Evolutionary conservation across 1,139 yeast species (phyloP).

Genomic region (Saccharomyces hybrid): DNA sequence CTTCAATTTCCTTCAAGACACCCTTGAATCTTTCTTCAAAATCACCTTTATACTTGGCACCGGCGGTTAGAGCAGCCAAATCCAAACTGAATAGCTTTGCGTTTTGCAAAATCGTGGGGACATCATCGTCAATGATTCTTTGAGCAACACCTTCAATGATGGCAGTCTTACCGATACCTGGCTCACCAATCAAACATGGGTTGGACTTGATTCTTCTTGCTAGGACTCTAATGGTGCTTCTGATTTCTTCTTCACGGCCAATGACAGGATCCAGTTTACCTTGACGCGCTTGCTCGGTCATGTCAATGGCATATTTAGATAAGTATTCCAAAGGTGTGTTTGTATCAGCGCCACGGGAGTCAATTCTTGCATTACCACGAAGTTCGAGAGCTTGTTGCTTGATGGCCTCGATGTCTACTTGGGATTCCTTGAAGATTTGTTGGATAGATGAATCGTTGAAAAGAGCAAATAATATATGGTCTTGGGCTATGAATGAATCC

Average conservation of each 20-base stretch:
- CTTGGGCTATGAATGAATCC: conserved; percentile 88
- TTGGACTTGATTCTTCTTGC: conserved; percentile 95
- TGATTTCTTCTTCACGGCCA: conserved; percentile 96
- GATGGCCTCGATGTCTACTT: conserved; percentile 60
- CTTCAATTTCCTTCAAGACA: conserved; percentile 86
- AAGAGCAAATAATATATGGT: conserved; percentile 79
- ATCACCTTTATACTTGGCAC: conserved; percentile 97
- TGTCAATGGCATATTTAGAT: conserved; percentile 81
- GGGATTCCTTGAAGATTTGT: conserved; percentile 65
- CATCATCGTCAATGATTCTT: conserved; percentile 90
- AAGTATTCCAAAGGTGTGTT: conserved; percentile 77
- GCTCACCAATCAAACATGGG: conserved; percentile 94
- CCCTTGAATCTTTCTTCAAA: conserved; percentile 97
- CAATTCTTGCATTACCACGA: conserved; percentile 88
- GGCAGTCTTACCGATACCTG: conserved; percentile 98
- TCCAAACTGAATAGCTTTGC: conserved; percentile 81
- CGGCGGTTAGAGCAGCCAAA: conserved; percentile 93
- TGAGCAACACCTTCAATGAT: conserved; percentile 98
- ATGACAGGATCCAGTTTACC: conserved; percentile 97
- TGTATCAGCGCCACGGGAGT: conserved; percentile 89
- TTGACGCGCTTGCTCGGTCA: conserved; percentile 86
- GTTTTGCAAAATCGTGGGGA: conserved; percentile 76
- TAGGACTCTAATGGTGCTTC: conserved; percentile 86
- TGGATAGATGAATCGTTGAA: conserved; percentile 69
- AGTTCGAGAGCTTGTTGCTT: conserved; percentile 75